Percentiles rank a stretch among this genome's conserved stretches.
These are phyloP conservation scores for Monosporozyma aerobia DNA, from an alignment of 805 yeast species.

Conservation along the genomic window DNA sequence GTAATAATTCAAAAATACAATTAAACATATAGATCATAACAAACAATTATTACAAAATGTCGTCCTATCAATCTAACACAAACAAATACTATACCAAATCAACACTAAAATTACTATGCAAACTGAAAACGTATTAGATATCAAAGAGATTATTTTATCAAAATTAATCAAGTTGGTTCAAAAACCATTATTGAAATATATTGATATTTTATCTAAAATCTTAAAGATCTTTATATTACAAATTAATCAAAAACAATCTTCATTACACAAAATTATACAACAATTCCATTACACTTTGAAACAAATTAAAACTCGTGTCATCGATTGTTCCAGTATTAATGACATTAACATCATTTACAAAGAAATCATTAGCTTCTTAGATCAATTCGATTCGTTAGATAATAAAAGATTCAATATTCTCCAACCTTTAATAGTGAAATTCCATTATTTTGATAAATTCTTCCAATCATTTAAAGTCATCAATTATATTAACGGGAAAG, in stretches of 20 bases:
- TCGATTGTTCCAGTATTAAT: background rate
- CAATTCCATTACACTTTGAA: background rate
- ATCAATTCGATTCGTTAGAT: conserved; percentile 1
- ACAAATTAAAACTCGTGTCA: background rate
- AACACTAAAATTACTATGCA: background rate
- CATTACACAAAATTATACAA: background rate
- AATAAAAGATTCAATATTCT: background rate
- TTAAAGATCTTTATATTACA: conserved; percentile 1
- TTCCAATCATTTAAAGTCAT: conserved; percentile 1
- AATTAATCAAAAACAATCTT: background rate
- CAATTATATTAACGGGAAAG: background rate
- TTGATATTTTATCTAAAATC: conserved; percentile 13
- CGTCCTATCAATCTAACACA: background rate
- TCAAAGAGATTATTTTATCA: background rate
- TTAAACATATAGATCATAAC: background rate
- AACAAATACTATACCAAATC: background rate
- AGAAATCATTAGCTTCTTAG: background rate
- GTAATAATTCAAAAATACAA: background rate
- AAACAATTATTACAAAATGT: background rate
- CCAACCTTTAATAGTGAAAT: background rate
- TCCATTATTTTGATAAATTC: background rate
- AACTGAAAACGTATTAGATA: background rate
- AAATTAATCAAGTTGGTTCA: background rate
- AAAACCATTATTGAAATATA: conserved; percentile 20
- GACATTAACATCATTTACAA: background rate